Base-by-base conservation (phyloP, 2,329 filamentous ascomycete genomes). In the Ceratocystis cacaofunesta region DNA sequence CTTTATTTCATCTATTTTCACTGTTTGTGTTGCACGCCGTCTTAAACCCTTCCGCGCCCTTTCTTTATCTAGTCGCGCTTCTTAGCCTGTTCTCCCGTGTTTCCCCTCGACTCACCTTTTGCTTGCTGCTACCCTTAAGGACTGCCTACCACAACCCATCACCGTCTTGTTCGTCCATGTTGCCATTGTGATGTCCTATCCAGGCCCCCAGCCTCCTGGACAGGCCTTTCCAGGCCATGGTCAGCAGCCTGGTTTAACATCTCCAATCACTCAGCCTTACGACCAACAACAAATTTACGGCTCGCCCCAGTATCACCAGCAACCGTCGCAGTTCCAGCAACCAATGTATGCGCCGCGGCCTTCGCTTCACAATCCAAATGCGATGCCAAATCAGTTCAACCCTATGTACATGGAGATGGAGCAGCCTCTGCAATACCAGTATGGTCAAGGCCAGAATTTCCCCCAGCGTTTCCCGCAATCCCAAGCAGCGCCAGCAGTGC, bases 181-280 rank as follows among this genome's bases (percentile, higher is more conserved):
- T 25, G 50, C 46, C 60, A 68, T 70, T 71, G 73, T 70, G 69
- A 75, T 78, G 74, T 75, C 72, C 70, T 75, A 73, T 71, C 70
- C 71, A 69, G 72, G 72, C 70, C 66, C 69, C 62, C 68, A 72
- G 71, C 71, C 71, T 67, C 66, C 71, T 66, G 71, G 71, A 68
- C 70, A 70, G 68, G 70, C 71, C 65, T 74, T 70, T 61, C 41
- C 58, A 41, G 60, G 66, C 55, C 69, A 71, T 68, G 69, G 71
- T 70, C 70, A 71, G 68, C 69, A 70, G 52, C 69, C 70, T 12
- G 62, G 65, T 3, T 15, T 67, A 36, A 61, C 65, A 32, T 64
- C 65, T 41, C 63, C 68, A 58, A 70, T 69, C 46, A 70, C 70
- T 46, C 68, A 68, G 61, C 67, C 69, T 46, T 65, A 67, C 61